Base-by-base conservation (phyloP, 2,329 filamentous ascomycete species). In the Teratosphaeria zuluensis region DNA sequence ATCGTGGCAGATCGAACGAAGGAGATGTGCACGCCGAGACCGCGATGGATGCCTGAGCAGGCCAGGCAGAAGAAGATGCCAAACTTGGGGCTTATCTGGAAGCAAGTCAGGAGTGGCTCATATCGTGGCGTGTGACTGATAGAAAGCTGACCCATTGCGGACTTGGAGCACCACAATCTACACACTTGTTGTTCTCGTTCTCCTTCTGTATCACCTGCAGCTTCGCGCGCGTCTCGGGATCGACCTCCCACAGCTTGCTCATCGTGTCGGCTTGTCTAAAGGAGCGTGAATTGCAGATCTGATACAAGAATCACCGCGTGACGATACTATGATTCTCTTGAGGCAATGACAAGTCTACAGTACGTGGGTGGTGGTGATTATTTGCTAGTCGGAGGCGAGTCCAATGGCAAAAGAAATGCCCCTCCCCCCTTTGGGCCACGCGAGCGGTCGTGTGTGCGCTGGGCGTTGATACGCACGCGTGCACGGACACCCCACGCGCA, bases 21-120 rank as follows among this genome's bases (percentile, higher is more conserved):
- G 72, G 91, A 96, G 74, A 99, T 96, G 79, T 99, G 94, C 38
- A 99, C 94, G 62, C 94, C 94, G 32, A 99, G 84, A 2, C 91
- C 91, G 63, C 94, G 88, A 77, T 99, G 94, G 56, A 94, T 89
- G 67, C 94, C 94, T 35, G 92, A 92, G 79, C 94, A 99, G 63
- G 88, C 90, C 56, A 99, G 85, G 76, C 94, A 99, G 81, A 99
- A 96, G 79, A 99, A 99, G 74, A 96, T 90, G 71, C 92, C 92
- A 73, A 99, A 95, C 76, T 99, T 99, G 64, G 94, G 94, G 42
- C 91, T 86, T 35, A 85, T 84, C 83, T 85, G 65, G 30, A 60
- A 35, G 30, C 16, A 21, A 11, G 30, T 53, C 31, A n/a, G 19
- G 16, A 30, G 46, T 7, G 54, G 11, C 3, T 16, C 3, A 19